A percentile compares a stretch with the other conserved stretches of the same genome.
These are phyloP conservation scores for Camelina hispida DNA, from an alignment of 345 rosid genomes.

Conservation along the genomic window DNA sequence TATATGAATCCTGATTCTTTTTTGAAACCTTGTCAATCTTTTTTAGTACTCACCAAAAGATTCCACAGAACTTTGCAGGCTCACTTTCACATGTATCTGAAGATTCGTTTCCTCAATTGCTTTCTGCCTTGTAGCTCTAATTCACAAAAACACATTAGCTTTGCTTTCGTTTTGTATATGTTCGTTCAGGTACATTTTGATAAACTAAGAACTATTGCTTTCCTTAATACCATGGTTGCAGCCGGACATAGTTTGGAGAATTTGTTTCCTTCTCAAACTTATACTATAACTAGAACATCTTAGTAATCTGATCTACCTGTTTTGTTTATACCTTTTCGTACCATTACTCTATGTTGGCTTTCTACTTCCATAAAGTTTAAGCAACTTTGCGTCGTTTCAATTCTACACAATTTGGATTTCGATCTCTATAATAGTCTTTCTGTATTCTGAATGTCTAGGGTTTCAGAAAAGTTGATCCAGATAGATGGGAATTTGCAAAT, in stretches of 20 bases:
- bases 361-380: neutral
- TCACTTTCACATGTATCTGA: slow-evolving; percentile 28
- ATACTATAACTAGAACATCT: slow-evolving; percentile 10
- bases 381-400: neutral
- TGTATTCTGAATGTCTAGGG: slow-evolving; percentile 55
- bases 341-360: slow-evolving; percentile 11
- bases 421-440: slow-evolving; percentile 16
- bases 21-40: neutral
- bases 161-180: slow-evolving; percentile 35
- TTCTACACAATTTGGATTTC: neutral
- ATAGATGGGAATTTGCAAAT: slow-evolving; percentile 89
- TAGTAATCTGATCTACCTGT: slow-evolving; percentile 21
- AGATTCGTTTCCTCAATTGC: slow-evolving; percentile 39
- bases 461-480: slow-evolving; percentile 88
- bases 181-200: slow-evolving; percentile 30
- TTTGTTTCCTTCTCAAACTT: slow-evolving; percentile 19
- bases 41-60: slow-evolving; percentile 28
- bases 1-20: neutral
- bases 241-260: neutral
- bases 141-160: slow-evolving; percentile 40
- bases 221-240: slow-evolving; percentile 15
- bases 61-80: slow-evolving; percentile 44
- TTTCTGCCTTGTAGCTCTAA: slow-evolving; percentile 30
- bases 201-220: slow-evolving; percentile 32
- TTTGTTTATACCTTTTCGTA: slow-evolving; percentile 22